Evolutionary conservation across 2,329 filamentous ascomycete species (phyloP).

Genomic region (Chaetomium olivaceum): DNA sequence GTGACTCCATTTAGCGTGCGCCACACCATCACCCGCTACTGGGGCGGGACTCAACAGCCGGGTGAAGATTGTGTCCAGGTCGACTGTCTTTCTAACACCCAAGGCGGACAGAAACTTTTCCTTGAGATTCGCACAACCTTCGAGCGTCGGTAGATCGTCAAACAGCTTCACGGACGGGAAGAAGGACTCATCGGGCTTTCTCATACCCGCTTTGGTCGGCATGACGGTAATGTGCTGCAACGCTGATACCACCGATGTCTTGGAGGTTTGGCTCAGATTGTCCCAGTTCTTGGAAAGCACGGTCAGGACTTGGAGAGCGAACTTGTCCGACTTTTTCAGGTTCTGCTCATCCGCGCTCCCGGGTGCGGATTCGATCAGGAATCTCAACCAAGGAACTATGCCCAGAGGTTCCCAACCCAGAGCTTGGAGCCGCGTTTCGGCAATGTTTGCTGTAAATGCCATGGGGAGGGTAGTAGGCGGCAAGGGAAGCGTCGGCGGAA

Average conservation of each 20-base stretch:
- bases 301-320: slow-evolving; percentile 74
- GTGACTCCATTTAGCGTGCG: slow-evolving; percentile 75
- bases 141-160: slow-evolving; percentile 83
- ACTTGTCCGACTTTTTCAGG: slow-evolving; percentile 69
- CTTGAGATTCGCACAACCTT: slow-evolving; percentile 75
- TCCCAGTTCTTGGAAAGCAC: slow-evolving; percentile 92
- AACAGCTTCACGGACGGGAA: slow-evolving; percentile 94
- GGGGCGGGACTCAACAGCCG: slow-evolving; percentile 68
- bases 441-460: slow-evolving; percentile 73
- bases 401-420: slow-evolving; percentile 86
- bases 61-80: slow-evolving; percentile 90
- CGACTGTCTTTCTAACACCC: slow-evolving; percentile 92
- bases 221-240: slow-evolving; percentile 73
- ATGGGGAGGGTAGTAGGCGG: slow-evolving; percentile 83
- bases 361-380: slow-evolving; percentile 68
- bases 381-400: slow-evolving; percentile 81
- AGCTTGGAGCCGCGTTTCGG: slow-evolving; percentile 67
- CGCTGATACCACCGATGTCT: slow-evolving; percentile 62
- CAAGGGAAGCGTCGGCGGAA: slow-evolving; percentile 77
- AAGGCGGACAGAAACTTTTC: slow-evolving; percentile 83
- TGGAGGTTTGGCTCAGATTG: slow-evolving; percentile 65
- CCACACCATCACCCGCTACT: slow-evolving; percentile 50
- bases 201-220: slow-evolving; percentile 90
- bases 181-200: slow-evolving; percentile 79
- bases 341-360: slow-evolving; percentile 64